Percentiles rank a stretch among this genome's conserved stretches.
Conservation (phyloP, 2,329 filamentous ascomycete species). For the Davidsoniella australis region DNA sequence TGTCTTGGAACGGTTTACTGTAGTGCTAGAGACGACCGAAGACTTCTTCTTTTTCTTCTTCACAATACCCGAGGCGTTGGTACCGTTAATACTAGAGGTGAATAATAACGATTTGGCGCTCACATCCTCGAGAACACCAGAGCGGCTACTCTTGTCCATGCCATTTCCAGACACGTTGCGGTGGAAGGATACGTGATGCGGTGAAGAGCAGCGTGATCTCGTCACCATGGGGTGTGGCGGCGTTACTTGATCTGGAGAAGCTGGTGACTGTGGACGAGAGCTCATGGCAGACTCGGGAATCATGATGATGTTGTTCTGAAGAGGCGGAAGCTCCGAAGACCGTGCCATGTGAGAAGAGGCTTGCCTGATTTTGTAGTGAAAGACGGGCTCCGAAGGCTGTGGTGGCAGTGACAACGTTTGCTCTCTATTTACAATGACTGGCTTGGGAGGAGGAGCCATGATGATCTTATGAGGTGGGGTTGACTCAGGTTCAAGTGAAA, state of each 20-base stretch:
- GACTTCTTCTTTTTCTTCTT: conserved; percentile 2
- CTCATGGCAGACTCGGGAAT: too few relatives aligned
- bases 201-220: not conserved
- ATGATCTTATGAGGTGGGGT: not conserved
- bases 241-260: not conserved
- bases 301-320: not conserved
- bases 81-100: too few relatives aligned
- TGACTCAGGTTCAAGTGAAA: not conserved
- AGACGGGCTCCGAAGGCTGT: too few relatives aligned
- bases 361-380: too few relatives aligned
- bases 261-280: not conserved
- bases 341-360: too few relatives aligned
- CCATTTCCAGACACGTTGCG: not conserved
- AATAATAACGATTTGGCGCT: too few relatives aligned
- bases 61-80: not conserved
- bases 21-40: not conserved
- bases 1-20: not conserved
- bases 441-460: not conserved
- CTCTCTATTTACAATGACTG: not conserved
- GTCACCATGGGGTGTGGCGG: conserved; percentile 4
- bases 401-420: too few relatives aligned
- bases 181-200: not conserved
- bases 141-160: not conserved
- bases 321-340: not conserved
- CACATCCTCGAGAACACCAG: too few relatives aligned